Evolutionary conservation across 2,329 filamentous ascomycete species (phyloP).

Genomic region (Penicillium aurantiogriseum): DNA sequence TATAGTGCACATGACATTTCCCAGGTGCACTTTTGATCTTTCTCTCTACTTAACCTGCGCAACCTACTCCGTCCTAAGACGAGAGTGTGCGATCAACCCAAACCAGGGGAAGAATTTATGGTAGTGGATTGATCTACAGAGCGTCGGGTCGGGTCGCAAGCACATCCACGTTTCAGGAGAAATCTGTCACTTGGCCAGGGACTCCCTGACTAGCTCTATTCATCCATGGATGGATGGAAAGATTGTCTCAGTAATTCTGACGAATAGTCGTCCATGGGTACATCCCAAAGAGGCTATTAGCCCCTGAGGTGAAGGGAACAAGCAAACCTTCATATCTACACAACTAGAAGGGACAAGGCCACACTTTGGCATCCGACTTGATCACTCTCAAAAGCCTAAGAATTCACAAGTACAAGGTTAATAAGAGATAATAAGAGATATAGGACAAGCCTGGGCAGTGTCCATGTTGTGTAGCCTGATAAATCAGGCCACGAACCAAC

Average conservation of each 20-base stretch:
- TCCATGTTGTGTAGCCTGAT: background rate
- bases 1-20: background rate
- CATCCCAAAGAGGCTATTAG: background rate
- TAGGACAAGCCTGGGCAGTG: no score
- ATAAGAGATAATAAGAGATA: no score
- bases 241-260: background rate
- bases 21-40: background rate
- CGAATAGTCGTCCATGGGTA: background rate
- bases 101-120: background rate
- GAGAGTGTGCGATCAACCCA: background rate
- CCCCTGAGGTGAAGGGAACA: background rate
- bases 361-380: background rate
- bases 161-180: background rate
- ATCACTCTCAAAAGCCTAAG: background rate
- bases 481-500: background rate
- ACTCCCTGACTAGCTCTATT: background rate
- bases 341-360: background rate
- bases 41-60: background rate
- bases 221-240: background rate
- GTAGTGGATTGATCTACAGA: constrained; percentile 1
- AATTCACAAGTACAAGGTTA: no score
- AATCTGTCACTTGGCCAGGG: background rate
- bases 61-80: background rate
- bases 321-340: background rate
- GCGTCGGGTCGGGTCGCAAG: background rate